These are phyloP conservation scores for Russula vinacea DNA, from an alignment of 768 basidiomycete species.

Conservation along the genomic window DNA sequence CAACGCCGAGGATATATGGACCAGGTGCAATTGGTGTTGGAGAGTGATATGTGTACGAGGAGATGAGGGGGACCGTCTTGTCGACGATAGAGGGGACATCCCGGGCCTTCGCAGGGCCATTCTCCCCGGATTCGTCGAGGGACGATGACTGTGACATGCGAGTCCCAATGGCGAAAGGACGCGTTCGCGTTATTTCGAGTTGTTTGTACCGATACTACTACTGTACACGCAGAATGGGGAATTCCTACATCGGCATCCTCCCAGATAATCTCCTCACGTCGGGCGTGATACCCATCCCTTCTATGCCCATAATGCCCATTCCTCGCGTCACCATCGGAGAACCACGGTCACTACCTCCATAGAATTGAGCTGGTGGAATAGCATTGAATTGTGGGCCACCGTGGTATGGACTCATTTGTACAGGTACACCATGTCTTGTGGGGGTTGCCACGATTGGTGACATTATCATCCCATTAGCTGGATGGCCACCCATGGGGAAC, in stretches of 20 bases:
- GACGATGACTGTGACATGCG: conserved; percentile 15
- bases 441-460: conserved; percentile 27
- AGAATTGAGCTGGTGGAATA: conserved; percentile 45
- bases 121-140: conserved; percentile 4
- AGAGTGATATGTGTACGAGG: conserved; percentile 79
- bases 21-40: conserved; percentile 64
- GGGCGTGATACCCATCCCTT: conserved; percentile 30
- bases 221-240: no score
- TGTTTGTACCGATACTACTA: no score
- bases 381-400: conserved; percentile 33
- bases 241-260: conserved; percentile 16
- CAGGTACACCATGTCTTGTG: conserved; percentile 35
- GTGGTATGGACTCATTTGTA: conserved; percentile 31
- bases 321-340: conserved; percentile 29
- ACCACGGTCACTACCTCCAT: conserved; percentile 34
- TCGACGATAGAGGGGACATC: conserved; percentile 56
- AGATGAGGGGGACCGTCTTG: conserved; percentile 53
- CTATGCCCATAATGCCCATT: conserved; percentile 23
- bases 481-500: conserved; percentile 23
- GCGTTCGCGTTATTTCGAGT: conserved; percentile 28
- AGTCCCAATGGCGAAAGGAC: not conserved
- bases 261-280: conserved; percentile 29
- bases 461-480: conserved; percentile 28
- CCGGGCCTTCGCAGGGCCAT: not conserved
- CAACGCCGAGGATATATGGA: conserved; percentile 95